Evolutionary conservation across 768 basidiomycete species (phyloP), one percentile per base, ranked within the genome.

Genomic region (Saitozyma podzolica): DNA sequence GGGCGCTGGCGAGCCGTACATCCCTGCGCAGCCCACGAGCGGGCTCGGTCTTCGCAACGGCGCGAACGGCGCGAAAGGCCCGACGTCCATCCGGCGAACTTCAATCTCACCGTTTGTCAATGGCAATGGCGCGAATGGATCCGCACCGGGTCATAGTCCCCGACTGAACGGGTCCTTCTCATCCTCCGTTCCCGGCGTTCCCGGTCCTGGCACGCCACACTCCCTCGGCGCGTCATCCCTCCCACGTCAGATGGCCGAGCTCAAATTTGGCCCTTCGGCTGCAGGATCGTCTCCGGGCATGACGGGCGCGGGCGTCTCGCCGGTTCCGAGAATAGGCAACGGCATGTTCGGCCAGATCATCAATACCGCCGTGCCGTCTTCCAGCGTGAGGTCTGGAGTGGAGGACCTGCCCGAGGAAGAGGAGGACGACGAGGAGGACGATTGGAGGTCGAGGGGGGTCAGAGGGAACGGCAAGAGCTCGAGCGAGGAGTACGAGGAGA

Each of bases 391-490:
- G n/a, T 58, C 55, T 16, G 72, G 69, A 3, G 74, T 64, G 19
- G 67, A 64, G 6, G 70, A 66, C 40, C 49, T 63, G 37, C 63
- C 62, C 14, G 72, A 70, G 48, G 67, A 66, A 7, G 70, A 72
- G 16, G 73, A 70, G 43, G 73, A 62, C 3, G 71, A 74, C 10
- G 77, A 76, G 6, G 76, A 74, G 39, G 70, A 76, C 10, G 68
- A 68, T 41, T 64, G 66, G 19, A 41, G 47, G 42, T 9, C 39
- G 17, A 45, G 45, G 11, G 51, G 16, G 10, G 39, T 17, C 17
- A 14, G 51, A 52, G 51, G 17, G 40, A 62, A 66, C 45, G 54
- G 19, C 13, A 59, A 62, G 61, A 62, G 54, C 54, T 62, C 61
- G 43, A 62, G 61, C 48, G 54, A 55, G 29, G 61, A 62, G 19